These are phyloP conservation scores for Colletotrichum sp. DNA, from an alignment of 2,329 filamentous ascomycete species.

Conservation along the genomic window DNA sequence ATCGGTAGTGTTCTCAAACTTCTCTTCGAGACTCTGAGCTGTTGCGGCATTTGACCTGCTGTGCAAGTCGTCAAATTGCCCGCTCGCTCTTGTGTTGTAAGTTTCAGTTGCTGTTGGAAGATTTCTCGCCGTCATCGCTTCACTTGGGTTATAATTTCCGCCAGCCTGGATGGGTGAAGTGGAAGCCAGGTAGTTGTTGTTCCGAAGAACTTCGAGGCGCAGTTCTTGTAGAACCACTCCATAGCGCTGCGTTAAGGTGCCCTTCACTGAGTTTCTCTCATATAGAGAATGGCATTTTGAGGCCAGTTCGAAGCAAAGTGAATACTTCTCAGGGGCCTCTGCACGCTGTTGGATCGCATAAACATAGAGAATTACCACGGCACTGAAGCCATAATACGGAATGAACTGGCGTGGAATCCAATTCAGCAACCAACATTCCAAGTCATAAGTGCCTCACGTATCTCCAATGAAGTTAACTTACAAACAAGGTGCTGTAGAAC, in stretches of 20 bases:
- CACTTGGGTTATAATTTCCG: too few species aligned
- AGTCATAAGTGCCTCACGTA: neutral
- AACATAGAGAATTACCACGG: conserved; percentile 47
- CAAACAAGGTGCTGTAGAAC: conserved; percentile 46
- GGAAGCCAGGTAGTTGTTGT: conserved; percentile 23
- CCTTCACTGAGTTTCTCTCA: conserved; percentile 35
- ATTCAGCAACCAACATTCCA: neutral
- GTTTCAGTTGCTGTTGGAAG: accelerated
- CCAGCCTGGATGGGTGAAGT: neutral
- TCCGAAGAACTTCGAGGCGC: conserved; percentile 26
- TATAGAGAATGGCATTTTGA: conserved; percentile 43
- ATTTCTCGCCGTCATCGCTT: too few species aligned
- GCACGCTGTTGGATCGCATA: conserved; percentile 42
- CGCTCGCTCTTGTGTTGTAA: accelerated
- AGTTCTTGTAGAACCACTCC: conserved; percentile 43
- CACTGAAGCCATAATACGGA: conserved; percentile 48
- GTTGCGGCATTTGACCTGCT: accelerated
- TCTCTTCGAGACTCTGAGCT: neutral
- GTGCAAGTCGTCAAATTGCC: neutral
- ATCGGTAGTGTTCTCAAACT: neutral
- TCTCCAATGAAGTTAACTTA: conserved; percentile 20
- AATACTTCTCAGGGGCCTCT: conserved; percentile 27
- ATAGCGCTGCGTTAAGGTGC: conserved; percentile 44
- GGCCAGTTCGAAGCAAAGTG: conserved; percentile 36
- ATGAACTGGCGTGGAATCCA: conserved; percentile 27